These are phyloP conservation scores for Obelidium mucronatum DNA, from an alignment of 192 early-diverging fungal genomes.

Conservation along the genomic window DNA sequence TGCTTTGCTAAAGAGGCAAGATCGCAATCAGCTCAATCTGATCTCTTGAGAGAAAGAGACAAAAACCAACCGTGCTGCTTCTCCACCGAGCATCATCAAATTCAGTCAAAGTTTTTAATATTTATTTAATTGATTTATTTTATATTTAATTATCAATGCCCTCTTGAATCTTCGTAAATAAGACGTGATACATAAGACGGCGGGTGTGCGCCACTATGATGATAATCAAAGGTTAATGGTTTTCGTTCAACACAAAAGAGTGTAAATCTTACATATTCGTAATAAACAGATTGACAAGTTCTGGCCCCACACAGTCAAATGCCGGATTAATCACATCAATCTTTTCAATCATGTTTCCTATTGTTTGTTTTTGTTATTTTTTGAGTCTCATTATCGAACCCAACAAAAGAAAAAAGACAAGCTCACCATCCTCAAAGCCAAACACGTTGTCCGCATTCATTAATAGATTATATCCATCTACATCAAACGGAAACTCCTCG, in stretches of 20 bases:
- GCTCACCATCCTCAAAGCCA: conserved; percentile 76
- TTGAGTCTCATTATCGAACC: too few species aligned
- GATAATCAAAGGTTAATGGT: neutral
- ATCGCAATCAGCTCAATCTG: too few species aligned
- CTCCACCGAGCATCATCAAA: too few species aligned
- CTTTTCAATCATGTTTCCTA: conserved; percentile 77
- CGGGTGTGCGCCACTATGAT: conserved; percentile 70
- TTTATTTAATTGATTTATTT: too few species aligned
- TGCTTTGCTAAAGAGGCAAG: too few species aligned
- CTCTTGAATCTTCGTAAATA: conserved; percentile 54
- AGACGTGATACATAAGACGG: conserved; percentile 85
- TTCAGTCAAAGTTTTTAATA: neutral
- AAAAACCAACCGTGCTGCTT: too few species aligned
- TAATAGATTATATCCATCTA: conserved; percentile 80
- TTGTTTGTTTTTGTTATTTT: too few species aligned
- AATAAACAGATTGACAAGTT: conserved; percentile 89
- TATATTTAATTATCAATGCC: too few species aligned
- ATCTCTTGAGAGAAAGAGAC: too few species aligned
- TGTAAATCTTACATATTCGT: conserved; percentile 75
- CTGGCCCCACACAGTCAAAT: conserved; percentile 93
- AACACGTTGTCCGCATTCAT: conserved; percentile 82
- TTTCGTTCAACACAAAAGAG: too few species aligned
- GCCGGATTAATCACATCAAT: conserved; percentile 85
- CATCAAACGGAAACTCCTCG: conserved; percentile 87
- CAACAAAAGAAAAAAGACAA: too few species aligned